Conservation (phyloP, 768 basidiomycete genomes). For the Tricholoma hemisulphureum region DNA sequence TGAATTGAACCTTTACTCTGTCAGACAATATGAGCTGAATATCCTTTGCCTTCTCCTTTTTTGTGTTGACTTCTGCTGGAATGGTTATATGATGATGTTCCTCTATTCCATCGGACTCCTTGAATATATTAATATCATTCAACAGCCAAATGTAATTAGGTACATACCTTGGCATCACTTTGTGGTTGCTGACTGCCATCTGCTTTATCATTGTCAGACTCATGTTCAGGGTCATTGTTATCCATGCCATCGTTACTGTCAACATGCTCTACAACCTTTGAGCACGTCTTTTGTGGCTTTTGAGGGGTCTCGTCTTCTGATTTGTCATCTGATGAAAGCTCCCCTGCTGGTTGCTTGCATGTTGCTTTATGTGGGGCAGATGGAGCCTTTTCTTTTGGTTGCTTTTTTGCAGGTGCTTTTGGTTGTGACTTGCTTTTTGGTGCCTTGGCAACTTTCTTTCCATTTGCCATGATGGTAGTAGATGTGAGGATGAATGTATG, state of each 20-base stretch:
- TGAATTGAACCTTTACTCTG: not conserved
- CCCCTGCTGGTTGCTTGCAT: not conserved
- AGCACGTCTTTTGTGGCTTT: not conserved
- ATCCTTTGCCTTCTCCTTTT: not conserved
- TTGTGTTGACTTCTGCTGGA: not conserved
- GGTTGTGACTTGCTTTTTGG: not conserved
- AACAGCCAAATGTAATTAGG: not conserved
- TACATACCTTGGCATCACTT: not conserved
- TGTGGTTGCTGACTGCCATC: not conserved
- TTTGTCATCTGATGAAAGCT: not conserved
- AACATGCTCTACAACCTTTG: not conserved
- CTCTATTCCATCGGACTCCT: too few relatives aligned
- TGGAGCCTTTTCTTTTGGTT: not conserved
- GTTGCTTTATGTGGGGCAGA: not conserved
- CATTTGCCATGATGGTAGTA: not conserved
- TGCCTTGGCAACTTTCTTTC: not conserved
- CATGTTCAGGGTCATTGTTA: not conserved
- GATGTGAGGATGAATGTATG: not conserved
- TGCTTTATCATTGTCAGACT: not conserved
- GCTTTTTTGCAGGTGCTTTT: not conserved
- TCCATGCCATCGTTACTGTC: not conserved
- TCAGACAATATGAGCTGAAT: not conserved
- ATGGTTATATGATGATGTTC: not conserved
- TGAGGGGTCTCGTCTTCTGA: not conserved
- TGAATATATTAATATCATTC: not conserved